Percentiles rank a stretch among this genome's conserved stretches.
phyloP scores from a whole-genome alignment of 2,329 filamentous ascomycete species.

The Aspergillus fumigatiaffinis region DNA sequence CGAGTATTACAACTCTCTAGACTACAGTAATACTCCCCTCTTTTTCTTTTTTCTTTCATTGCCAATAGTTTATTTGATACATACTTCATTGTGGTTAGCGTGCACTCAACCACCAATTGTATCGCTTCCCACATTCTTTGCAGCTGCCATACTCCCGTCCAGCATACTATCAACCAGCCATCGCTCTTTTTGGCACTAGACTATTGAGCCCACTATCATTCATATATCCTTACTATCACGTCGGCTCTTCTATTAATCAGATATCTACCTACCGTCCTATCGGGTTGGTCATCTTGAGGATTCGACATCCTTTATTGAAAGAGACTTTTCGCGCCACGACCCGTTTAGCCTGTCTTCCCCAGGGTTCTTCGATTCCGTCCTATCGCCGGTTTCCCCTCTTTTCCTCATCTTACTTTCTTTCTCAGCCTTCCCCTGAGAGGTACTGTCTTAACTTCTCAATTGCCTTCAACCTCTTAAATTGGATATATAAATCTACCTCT shows the following conservation, averaged over 20 bases:
- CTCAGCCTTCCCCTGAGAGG: background rate
- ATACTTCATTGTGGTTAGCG: background rate
- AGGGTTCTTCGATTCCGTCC: background rate
- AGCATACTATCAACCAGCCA: background rate
- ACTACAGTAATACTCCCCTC: slow-evolving; percentile 2
- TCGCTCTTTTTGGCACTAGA: slow-evolving; percentile 1
- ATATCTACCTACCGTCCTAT: background rate
- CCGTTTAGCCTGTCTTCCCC: background rate
- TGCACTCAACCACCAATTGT: background rate
- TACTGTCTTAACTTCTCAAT: background rate
- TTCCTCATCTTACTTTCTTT: background rate
- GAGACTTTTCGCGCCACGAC: background rate
- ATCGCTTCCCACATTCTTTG: slow-evolving; percentile 3
- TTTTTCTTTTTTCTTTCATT: background rate
- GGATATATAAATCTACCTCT: background rate
- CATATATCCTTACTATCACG: background rate
- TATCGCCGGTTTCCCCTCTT: background rate
- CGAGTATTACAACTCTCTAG: background rate
- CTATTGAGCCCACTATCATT: background rate
- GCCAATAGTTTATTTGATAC: background rate
- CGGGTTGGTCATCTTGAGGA: background rate
- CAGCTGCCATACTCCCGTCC: background rate
- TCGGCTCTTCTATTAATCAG: slow-evolving; percentile 2
- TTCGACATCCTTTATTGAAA: background rate
- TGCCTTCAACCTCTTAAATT: background rate